These are phyloP conservation scores for Ganoderma meredithae DNA, from an alignment of 1,284 basidiomycete genomes.

Conservation along the genomic window DNA sequence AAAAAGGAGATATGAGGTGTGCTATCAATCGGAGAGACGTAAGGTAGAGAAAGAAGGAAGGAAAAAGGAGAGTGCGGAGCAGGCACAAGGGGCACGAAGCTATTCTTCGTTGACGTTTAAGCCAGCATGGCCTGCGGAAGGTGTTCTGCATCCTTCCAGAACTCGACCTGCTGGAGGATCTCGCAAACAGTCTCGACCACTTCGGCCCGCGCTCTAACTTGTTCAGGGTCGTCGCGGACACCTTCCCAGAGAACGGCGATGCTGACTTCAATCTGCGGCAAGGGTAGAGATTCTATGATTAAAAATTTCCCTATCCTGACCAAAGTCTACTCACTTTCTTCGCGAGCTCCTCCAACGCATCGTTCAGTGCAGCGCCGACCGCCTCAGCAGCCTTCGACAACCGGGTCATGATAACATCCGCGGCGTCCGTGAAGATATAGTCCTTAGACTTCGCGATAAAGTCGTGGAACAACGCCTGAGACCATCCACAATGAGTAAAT, in stretches of 20 bases:
- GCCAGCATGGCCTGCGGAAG: slow-evolving; percentile 27
- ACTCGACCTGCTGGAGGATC: slow-evolving; percentile 50
- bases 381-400: slow-evolving; percentile 55
- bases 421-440: slow-evolving; percentile 59
- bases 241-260: slow-evolving; percentile 68
- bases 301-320: neutral
- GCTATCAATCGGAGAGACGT: neutral
- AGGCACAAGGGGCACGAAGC: neutral
- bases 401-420: slow-evolving; percentile 56
- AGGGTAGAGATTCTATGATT: neutral
- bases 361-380: slow-evolving; percentile 56
- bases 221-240: slow-evolving; percentile 53
- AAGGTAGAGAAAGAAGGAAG: neutral
- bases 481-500: neutral
- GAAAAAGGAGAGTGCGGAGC: neutral
- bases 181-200: slow-evolving; percentile 47
- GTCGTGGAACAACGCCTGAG: slow-evolving; percentile 54
- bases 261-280: slow-evolving; percentile 60
- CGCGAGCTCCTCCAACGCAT: slow-evolving; percentile 55
- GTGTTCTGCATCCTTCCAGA: slow-evolving; percentile 53
- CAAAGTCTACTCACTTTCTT: slow-evolving; percentile 51
- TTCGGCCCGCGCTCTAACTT: slow-evolving; percentile 49
- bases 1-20: neutral
- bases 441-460: slow-evolving; percentile 53
- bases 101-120: neutral